phyloP scores from a whole-genome alignment of 257 asterid genomes.

The Sherardia arvensis region DNA sequence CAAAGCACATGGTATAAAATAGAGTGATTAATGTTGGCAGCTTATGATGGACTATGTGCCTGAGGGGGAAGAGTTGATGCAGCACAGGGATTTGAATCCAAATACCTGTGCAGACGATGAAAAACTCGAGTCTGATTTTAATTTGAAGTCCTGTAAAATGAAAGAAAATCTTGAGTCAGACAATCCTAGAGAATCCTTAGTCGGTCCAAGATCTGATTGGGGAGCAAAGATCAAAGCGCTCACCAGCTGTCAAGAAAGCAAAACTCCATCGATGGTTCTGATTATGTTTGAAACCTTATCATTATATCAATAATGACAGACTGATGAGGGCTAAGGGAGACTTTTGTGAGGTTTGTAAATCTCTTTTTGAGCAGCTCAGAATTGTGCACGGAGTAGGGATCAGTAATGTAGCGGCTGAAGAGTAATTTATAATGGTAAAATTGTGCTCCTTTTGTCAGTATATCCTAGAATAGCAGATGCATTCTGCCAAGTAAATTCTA shows the following conservation, averaged over 20 bases:
- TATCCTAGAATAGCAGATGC: neutral
- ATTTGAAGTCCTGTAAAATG: neutral
- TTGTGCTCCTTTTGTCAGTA: neutral
- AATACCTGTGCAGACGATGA: neutral
- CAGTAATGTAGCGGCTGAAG: neutral
- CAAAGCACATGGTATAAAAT: too few species aligned
- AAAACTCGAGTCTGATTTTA: neutral
- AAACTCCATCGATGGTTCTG: neutral
- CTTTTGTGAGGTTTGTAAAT: neutral
- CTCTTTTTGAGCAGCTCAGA: neutral
- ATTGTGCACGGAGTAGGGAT: neutral
- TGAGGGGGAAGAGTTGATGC: slow-evolving; percentile 9
- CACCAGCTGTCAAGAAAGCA: neutral
- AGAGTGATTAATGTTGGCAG: slow-evolving; percentile 1
- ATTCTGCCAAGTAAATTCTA: neutral
- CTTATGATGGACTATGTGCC: slow-evolving; percentile 5
- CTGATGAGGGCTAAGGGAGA: neutral
- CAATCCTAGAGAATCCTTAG: neutral
- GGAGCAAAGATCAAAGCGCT: neutral
- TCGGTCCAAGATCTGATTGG: neutral
- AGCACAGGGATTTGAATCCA: neutral
- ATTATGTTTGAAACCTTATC: neutral
- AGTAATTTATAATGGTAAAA: neutral
- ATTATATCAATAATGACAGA: neutral
- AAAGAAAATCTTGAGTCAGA: neutral